These are phyloP conservation scores for Stentor coeruleus DNA, from an alignment of 73 alveolate genomes.

Conservation along the genomic window DNA sequence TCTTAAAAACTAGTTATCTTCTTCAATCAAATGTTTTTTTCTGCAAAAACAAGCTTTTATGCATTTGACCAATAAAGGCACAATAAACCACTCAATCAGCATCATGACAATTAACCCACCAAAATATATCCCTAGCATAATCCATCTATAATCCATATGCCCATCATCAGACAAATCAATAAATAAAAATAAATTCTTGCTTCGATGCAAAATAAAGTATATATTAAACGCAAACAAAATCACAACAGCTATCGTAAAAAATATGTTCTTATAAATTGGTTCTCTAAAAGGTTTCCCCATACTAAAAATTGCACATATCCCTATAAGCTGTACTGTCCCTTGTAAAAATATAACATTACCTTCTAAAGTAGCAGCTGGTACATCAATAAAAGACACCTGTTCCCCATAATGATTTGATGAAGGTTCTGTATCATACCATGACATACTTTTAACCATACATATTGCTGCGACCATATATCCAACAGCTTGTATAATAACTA, in stretches of 20 bases:
- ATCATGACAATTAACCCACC: background rate
- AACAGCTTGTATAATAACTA: background rate
- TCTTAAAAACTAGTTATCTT: too few relatives aligned
- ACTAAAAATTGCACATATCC: background rate
- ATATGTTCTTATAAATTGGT: background rate
- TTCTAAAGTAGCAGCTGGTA: background rate
- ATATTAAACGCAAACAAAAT: background rate
- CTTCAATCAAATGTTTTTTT: too few relatives aligned
- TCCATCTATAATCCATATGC: background rate
- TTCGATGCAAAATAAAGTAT: background rate
- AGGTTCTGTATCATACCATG: background rate
- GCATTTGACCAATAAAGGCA: background rate
- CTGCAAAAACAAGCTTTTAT: too few relatives aligned
- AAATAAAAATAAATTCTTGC: background rate
- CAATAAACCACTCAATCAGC: background rate
- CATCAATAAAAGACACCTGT: background rate
- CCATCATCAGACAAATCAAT: background rate
- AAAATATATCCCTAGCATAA: background rate
- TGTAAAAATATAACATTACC: background rate
- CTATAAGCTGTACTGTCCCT: background rate
- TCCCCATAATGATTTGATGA: background rate
- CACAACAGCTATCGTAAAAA: background rate
- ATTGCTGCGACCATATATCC: background rate
- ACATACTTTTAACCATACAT: background rate
- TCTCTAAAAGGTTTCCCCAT: conserved; percentile 23